Evolutionary conservation across 108 stramenopile genomes (phyloP), one percentile per base, ranked within the genome.

Genomic region (Cyclotella baltica): DNA sequence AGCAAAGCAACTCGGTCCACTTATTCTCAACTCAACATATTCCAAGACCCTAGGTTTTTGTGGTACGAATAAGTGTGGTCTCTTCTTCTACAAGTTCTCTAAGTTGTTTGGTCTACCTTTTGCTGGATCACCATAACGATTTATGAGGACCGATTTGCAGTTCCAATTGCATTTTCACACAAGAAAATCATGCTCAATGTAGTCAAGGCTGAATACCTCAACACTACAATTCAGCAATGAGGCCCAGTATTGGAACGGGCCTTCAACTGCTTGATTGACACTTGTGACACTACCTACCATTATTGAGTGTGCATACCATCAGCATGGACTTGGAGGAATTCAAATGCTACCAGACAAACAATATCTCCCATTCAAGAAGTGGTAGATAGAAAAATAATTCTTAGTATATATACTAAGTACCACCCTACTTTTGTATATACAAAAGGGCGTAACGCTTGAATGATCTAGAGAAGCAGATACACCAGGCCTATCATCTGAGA

Each of bases 111-210:
- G 40, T 23, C 53, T 71, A 4, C 55, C 29, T 6, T 28, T 6
- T 11, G 70, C 55, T 36, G 34, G 37, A 2, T 3, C 31, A 58
- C 55, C 70, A 71, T 58, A 22, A 6, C 8, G 5, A 55, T 71
- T 13, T 71, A 58, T 25, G 20, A 71, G 52, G 70, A 71, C 55
- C 67, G 51, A 6, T 25, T 69, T 11, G 67, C 67, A 9, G 52
- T 69, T 6, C 67, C 47, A 51, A 15, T 48, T 51, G 34, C 16
- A 3, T 69, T 43, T n/a, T 13, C 37, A 6, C 27, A 69, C 47
- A 22, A 69, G n/a, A 37, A 69, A 23, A 30, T 69, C 20, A 11
- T 16, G 20, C 11, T 37, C 10, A 23, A 23, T 3, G 15, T 10
- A 8, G 25, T 57, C 29, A 2, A 57, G 22, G 20, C 57, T 29